Percentiles rank a stretch among this genome's conserved stretches.
Evolutionary conservation across 2,329 filamentous ascomycete genomes (phyloP).

Genomic region (Meredithiella fracta): DNA sequence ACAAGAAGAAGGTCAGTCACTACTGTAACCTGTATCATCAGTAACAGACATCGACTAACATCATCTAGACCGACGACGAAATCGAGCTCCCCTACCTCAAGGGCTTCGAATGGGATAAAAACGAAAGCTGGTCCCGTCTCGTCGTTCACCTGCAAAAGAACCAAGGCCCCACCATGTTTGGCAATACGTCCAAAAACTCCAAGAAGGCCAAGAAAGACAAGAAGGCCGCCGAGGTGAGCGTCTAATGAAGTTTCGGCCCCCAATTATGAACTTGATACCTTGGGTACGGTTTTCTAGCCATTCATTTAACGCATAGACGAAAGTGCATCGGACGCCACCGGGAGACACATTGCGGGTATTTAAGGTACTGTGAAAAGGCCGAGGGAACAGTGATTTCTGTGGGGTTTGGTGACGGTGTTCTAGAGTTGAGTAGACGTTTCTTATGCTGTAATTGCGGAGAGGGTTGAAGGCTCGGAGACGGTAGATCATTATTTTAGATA

Average conservation of each 20-base stretch:
- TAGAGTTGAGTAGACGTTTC: too few species aligned
- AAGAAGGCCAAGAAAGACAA: constrained; percentile 49
- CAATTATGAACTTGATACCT: neutral
- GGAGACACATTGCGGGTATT: too few species aligned
- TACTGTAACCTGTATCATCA: neutral
- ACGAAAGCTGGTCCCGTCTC: constrained; percentile 76
- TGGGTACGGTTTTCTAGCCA: neutral
- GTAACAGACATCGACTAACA: neutral
- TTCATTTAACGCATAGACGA: neutral
- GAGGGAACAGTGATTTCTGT: too few species aligned
- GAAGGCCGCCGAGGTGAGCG: constrained; percentile 15
- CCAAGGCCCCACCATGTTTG: constrained; percentile 34
- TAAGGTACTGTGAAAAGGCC: too few species aligned
- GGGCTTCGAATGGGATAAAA: constrained; percentile 92
- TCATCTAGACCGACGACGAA: constrained; percentile 73
- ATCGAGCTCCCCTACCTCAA: constrained; percentile 72
- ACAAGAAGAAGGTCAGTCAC: constrained; percentile 75
- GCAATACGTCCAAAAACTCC: constrained; percentile 29
- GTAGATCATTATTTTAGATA: too few species aligned
- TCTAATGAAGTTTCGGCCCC: constrained; percentile 15
- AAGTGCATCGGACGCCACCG: too few species aligned
- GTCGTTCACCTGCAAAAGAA: constrained; percentile 67
- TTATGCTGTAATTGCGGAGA: too few species aligned
- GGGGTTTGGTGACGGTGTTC: too few species aligned
- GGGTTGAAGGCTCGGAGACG: too few species aligned